phyloP scores from a whole-genome alignment of 257 asterid genomes.

The Coffea eugenioides region DNA sequence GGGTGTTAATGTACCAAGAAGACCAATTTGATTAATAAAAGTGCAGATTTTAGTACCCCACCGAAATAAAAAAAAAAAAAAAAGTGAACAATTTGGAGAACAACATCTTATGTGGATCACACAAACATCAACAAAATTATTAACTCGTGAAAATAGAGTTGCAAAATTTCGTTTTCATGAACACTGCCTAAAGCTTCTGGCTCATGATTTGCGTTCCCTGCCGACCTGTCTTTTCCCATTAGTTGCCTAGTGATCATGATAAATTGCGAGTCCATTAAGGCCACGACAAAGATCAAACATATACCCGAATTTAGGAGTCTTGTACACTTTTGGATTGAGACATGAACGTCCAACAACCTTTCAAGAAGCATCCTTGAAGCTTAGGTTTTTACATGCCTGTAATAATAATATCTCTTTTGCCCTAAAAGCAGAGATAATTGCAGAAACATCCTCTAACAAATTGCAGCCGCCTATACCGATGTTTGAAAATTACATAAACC shows the following conservation, averaged over 20 bases:
- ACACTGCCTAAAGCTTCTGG: not conserved
- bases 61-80: too few relatives aligned
- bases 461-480: too few relatives aligned
- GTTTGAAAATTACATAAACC: too few relatives aligned
- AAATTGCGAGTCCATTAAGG: not conserved
- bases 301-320: not conserved
- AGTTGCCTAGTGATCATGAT: not conserved
- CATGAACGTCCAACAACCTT: not conserved
- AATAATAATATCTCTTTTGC: not conserved
- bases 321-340: not conserved
- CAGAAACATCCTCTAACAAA: too few relatives aligned
- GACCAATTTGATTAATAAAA: too few relatives aligned
- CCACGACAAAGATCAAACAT: not conserved
- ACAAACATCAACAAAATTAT: not conserved
- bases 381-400: not conserved
- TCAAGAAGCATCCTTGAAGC: slow-evolving; percentile 13
- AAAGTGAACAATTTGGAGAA: not conserved
- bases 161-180: not conserved
- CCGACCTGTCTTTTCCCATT: not conserved
- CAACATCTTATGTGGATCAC: not conserved
- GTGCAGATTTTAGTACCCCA: too few relatives aligned
- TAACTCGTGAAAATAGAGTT: not conserved
- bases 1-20: too few relatives aligned
- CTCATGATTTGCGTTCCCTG: not conserved
- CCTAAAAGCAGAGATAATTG: not conserved